Base-by-base conservation (phyloP, 305 asterid species). In the Fraxinus latifolia region DNA sequence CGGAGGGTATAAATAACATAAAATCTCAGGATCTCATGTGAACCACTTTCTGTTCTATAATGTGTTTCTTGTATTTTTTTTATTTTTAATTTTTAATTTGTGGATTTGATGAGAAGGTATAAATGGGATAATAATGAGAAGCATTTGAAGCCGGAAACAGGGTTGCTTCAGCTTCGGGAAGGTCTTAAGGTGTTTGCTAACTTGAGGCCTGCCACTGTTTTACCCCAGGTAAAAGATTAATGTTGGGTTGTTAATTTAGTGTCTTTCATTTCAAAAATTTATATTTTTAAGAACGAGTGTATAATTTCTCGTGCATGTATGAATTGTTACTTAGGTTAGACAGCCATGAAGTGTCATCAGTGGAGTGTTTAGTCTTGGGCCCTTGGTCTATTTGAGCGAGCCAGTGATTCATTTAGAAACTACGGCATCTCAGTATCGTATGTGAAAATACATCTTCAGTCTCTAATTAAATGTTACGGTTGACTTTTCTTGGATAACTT, bases 121-220 rank as follows among this genome's bases (percentile, higher is more conserved):
- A 96, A 96, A 77, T 96, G 99, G 99, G 99, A 96, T 86, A 94
- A 87, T 33, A 96, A 93, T 79, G 98, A 93, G 89, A 96, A 93
- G 70, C 98, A 93, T 88, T 88, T 94, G 92, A 96, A 91, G 90
- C 99, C 99, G 2, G 99, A 96, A 85, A 96, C 96, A 0, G 98
- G 98, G 80, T 82, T 96, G 91, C 99, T 96, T 86, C 99, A 96
- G 90, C 95, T 96, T 81, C 90, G 99, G 31, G 92, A 90, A 60
- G 99, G 97, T 55, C 93, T 96, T 76, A 87, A 96, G 86, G 99
- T 92, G 80, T 96, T 96, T 72, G 99, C 99, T 0, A 96, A 96
- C 85, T 88, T 96, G 93, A 94, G 98, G 84, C 98, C 98, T 0
- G 99, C 98, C 83, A 89, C 95, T 76, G 99, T 95, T 75, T 85